phyloP scores from a whole-genome alignment of 2,329 filamentous ascomycete species.

The Parasarocladium wereldwijsianum region DNA sequence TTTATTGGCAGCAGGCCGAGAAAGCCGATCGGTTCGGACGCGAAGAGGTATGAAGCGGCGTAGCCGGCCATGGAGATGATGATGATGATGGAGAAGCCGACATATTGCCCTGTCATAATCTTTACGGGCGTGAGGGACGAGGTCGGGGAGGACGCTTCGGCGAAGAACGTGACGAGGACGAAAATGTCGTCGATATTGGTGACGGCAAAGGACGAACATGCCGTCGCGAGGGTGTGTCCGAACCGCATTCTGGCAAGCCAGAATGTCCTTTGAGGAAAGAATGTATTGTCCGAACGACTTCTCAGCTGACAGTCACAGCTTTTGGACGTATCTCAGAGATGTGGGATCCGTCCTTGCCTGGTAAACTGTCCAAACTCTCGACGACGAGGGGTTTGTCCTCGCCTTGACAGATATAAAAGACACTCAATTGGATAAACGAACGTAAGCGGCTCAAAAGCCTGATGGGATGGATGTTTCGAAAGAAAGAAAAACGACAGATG shows the following conservation, averaged over 20 bases:
- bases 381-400: too few species aligned
- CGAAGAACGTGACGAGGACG: conserved; percentile 21
- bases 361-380: too few species aligned
- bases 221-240: conserved; percentile 12
- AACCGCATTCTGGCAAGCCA: conserved; percentile 9
- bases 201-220: conserved; percentile 14
- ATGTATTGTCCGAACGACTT: too few species aligned
- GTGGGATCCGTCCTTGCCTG: too few species aligned
- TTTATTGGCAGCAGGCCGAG: conserved; percentile 18
- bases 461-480: too few species aligned
- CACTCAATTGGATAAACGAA: too few species aligned
- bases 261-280: too few species aligned
- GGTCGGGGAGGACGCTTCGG: conserved; percentile 16
- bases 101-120: conserved; percentile 13
- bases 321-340: too few species aligned
- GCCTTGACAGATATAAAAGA: too few species aligned
- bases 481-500: too few species aligned
- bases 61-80: conserved; percentile 20
- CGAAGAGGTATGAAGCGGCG: conserved; percentile 15
- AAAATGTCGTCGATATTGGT: conserved; percentile 23
- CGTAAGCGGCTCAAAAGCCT: too few species aligned
- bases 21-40: conserved; percentile 19
- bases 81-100: conserved; percentile 19
- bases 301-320: too few species aligned
- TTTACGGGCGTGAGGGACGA: conserved; percentile 10